Evolutionary conservation across 768 basidiomycete genomes (phyloP).

Genomic region (Solioccasus polychromus): DNA sequence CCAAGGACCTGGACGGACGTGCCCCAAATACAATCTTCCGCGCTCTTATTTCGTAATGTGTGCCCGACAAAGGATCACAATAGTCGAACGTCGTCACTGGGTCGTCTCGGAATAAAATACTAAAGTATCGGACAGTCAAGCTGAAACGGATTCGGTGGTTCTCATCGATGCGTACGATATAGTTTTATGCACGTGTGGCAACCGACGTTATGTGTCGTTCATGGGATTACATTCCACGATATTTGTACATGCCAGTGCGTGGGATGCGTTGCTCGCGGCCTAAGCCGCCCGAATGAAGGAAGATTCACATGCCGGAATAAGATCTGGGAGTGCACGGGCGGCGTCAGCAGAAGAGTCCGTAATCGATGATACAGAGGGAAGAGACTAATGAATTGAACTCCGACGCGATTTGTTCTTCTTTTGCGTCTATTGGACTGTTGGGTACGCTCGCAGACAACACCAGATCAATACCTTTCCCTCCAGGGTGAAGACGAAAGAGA

Average conservation of each 20-base stretch:
- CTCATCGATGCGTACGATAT: too few species aligned
- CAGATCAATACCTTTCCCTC: slow-evolving; percentile 66
- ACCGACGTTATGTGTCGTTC: too few species aligned
- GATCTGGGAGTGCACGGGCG: neutral
- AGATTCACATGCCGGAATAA: neutral
- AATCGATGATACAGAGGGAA: slow-evolving; percentile 67
- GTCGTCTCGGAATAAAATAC: too few species aligned
- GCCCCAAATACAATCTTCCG: too few species aligned
- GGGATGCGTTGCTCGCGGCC: neutral
- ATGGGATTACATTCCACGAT: slow-evolving; percentile 5
- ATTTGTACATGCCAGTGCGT: neutral
- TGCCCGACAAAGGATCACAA: too few species aligned
- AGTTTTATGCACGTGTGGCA: too few species aligned
- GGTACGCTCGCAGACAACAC: slow-evolving; percentile 87
- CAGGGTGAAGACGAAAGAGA: slow-evolving; percentile 67
- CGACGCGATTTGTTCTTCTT: slow-evolving; percentile 32
- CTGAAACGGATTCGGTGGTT: too few species aligned
- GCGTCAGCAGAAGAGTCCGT: slow-evolving; percentile 61
- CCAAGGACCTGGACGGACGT: too few species aligned
- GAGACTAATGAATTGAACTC: slow-evolving; percentile 55
- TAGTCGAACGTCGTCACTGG: too few species aligned
- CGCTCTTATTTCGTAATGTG: too few species aligned
- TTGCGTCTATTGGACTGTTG: slow-evolving; percentile 36
- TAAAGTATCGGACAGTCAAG: too few species aligned
- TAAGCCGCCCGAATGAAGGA: neutral